Percentiles rank a stretch among this genome's conserved stretches.
Evolutionary conservation across 2,329 filamentous ascomycete genomes (phyloP).

Genomic region (Epicoccum sorghinum): DNA sequence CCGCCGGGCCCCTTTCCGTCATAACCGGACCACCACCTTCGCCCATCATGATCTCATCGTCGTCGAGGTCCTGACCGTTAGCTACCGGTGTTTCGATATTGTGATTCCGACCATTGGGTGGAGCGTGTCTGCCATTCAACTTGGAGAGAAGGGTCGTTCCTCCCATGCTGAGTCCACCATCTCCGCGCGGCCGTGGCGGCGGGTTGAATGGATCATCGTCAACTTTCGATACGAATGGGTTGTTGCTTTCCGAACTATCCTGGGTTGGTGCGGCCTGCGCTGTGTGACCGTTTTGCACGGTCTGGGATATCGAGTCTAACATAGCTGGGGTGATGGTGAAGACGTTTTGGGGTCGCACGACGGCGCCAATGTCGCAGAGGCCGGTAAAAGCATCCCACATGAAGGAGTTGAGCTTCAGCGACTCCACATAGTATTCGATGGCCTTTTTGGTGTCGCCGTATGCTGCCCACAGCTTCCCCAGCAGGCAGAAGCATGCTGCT

Average conservation of each 20-base stretch:
- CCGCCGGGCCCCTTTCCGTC: constrained; percentile 37
- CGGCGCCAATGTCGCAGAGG: constrained; percentile 81
- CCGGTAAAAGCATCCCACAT: constrained; percentile 97
- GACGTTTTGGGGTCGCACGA: constrained; percentile 81
- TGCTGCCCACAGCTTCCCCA: constrained; percentile 85
- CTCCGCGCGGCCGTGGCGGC: constrained; percentile 36
- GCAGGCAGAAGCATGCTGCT: constrained; percentile 78
- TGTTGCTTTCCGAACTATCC: constrained; percentile 30
- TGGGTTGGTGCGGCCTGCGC: constrained; percentile 19
- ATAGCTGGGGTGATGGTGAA: constrained; percentile 77
- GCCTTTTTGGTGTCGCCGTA: constrained; percentile 83
- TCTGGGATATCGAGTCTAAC: constrained; percentile 54
- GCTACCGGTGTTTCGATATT: constrained; percentile 57
- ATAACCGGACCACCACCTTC: constrained; percentile 43
- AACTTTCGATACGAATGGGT: constrained; percentile 45
- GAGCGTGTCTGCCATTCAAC: constrained; percentile 51
- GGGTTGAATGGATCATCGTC: constrained; percentile 55
- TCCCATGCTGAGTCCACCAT: constrained; percentile 44
- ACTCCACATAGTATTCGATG: constrained; percentile 83
- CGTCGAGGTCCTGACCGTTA: constrained; percentile 47
- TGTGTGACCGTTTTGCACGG: constrained; percentile 29
- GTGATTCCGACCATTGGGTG: constrained; percentile 29
- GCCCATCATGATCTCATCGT: constrained; percentile 54
- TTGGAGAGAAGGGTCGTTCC: constrained; percentile 49
- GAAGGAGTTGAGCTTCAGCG: constrained; percentile 88